Percentiles rank a stretch among this genome's conserved stretches.
These are phyloP conservation scores for Alnus glutinosa DNA, from an alignment of 306 rosid genomes.

Conservation along the genomic window DNA sequence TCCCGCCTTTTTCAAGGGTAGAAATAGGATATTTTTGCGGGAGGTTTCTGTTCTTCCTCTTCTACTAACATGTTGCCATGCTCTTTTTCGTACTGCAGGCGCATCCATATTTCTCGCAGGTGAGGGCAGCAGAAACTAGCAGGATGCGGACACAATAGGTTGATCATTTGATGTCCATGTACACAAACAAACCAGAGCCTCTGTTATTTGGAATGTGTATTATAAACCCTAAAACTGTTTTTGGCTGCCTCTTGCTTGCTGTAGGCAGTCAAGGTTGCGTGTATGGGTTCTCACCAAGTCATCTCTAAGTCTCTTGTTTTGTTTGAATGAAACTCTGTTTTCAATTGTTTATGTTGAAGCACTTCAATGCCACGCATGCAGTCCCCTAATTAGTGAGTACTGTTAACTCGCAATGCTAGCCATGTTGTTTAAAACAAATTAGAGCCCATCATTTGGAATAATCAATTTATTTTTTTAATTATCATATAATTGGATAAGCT, in stretches of 20 bases:
- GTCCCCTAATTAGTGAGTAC: too few relatives aligned
- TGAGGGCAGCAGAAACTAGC: conserved; percentile 94
- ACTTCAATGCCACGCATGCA: neutral
- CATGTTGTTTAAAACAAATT: too few relatives aligned
- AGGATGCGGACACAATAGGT: conserved; percentile 72
- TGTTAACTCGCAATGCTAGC: too few relatives aligned
- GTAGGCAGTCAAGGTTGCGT: conserved; percentile 25
- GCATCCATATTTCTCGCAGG: conserved; percentile 88
- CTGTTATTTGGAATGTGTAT: conserved; percentile 43
- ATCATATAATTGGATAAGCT: too few relatives aligned
- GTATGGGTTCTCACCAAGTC: conserved; percentile 32
- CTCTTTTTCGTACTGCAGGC: conserved; percentile 49
- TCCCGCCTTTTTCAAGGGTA: neutral
- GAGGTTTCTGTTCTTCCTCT: neutral
- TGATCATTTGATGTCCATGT: conserved; percentile 16
- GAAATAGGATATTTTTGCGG: neutral
- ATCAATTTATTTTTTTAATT: too few relatives aligned
- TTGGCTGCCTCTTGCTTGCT: conserved; percentile 30
- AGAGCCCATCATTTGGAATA: too few relatives aligned
- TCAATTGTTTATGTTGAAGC: neutral
- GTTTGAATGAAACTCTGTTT: conserved; percentile 20
- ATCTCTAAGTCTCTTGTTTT: conserved; percentile 17
- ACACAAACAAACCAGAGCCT: conserved; percentile 35
- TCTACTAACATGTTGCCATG: conserved; percentile 12
- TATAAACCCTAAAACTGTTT: conserved; percentile 29